These are phyloP conservation scores for Serendipita sp. DNA, from an alignment of 768 basidiomycete genomes.

Conservation along the genomic window DNA sequence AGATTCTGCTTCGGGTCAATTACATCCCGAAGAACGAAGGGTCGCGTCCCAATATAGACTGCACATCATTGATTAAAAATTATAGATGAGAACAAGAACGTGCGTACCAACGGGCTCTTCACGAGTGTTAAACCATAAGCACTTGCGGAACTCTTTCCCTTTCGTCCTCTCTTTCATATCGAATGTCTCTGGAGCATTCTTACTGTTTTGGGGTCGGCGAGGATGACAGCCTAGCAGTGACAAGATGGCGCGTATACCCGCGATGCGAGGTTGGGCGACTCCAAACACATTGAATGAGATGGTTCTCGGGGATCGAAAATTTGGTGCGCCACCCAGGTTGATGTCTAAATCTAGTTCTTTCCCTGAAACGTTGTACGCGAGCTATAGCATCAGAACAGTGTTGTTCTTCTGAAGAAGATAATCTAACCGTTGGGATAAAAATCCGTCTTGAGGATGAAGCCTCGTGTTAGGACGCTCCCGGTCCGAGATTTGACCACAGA, in stretches of 20 bases:
- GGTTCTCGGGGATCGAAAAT: conserved; percentile 72
- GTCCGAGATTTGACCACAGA: conserved; percentile 61
- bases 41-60: conserved; percentile 28
- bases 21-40: conserved; percentile 83
- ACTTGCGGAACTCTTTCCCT: conserved; percentile 33
- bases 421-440: conserved; percentile 56
- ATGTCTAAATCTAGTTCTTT: conserved; percentile 82
- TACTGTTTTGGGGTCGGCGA: conserved; percentile 21
- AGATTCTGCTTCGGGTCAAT: conserved; percentile 67
- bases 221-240: conserved; percentile 68
- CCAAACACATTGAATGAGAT: conserved; percentile 84
- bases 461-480: conserved; percentile 71
- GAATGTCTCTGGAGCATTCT: neutral
- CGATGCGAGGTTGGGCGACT: conserved; percentile 85
- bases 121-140: conserved; percentile 92
- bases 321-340: conserved; percentile 86
- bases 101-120: conserved; percentile 83
- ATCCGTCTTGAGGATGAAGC: conserved; percentile 92
- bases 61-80: conserved; percentile 2
- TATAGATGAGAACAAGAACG: neutral
- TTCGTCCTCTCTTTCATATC: neutral
- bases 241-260: conserved; percentile 79
- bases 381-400: neutral
- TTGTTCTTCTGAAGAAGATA: neutral
- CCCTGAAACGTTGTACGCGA: conserved; percentile 27